Evolutionary conservation across 2,329 filamentous ascomycete genomes (phyloP).

Genomic region (Colletotrichum sp.): DNA sequence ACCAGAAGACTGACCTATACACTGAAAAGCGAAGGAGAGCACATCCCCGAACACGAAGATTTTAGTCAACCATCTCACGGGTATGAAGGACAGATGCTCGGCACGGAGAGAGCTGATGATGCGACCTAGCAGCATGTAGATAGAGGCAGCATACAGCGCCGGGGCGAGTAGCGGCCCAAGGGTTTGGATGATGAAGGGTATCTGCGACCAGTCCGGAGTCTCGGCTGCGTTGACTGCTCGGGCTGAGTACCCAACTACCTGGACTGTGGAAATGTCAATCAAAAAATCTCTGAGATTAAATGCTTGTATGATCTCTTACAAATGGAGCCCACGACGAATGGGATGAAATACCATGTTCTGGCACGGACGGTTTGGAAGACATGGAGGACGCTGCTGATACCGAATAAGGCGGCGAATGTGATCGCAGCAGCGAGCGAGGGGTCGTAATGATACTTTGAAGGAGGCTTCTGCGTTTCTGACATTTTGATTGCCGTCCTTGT

Average conservation of each 20-base stretch:
- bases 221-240: neutral
- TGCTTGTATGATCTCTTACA: neutral
- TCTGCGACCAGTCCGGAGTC: neutral
- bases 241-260: neutral
- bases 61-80: neutral
- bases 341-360: neutral
- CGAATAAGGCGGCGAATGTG: neutral
- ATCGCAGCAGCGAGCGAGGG: neutral
- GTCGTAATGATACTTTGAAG: neutral
- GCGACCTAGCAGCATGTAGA: neutral
- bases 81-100: neutral
- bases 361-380: neutral
- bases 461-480: neutral
- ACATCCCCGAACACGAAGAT: neutral
- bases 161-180: neutral
- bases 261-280: fast-evolving
- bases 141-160: neutral
- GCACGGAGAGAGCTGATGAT: neutral
- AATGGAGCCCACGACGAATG: neutral
- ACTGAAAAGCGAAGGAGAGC: neutral
- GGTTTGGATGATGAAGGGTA: neutral
- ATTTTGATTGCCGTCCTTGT: neutral
- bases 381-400: neutral
- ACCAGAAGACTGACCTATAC: neutral
- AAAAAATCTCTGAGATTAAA: neutral